These are phyloP conservation scores for Niebla homalea DNA, from an alignment of 495 filamentous ascomycete genomes.

Conservation along the genomic window DNA sequence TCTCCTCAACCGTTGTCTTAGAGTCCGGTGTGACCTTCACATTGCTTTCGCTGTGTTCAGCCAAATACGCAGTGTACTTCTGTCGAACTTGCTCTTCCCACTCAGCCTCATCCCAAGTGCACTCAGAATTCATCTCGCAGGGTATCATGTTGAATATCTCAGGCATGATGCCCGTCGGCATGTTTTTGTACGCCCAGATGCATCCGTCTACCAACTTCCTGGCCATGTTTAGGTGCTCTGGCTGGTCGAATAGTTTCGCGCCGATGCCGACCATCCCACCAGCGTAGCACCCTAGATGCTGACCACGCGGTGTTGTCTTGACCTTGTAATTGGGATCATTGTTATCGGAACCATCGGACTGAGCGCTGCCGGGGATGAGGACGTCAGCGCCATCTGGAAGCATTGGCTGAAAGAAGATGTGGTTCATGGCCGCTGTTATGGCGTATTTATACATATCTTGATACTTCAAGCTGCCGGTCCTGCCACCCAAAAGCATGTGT, in stretches of 20 bases:
- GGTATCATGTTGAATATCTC: conserved; percentile 41
- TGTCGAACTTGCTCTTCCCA: conserved; percentile 26
- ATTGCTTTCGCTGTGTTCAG: not conserved
- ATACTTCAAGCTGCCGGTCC: conserved; percentile 52
- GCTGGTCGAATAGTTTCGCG: conserved; percentile 43
- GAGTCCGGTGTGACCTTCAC: not conserved
- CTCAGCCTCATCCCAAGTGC: conserved; percentile 40
- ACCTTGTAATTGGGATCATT: conserved; percentile 1
- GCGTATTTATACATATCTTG: conserved; percentile 62
- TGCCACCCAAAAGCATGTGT: conserved; percentile 62
- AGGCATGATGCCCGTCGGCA: conserved; percentile 49
- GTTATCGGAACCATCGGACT: conserved; percentile 15
- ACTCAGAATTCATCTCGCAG: conserved; percentile 33
- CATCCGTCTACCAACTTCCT: conserved; percentile 44
- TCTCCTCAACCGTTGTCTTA: conserved; percentile 23
- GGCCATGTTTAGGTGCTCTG: conserved; percentile 41
- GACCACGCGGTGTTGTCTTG: conserved; percentile 26
- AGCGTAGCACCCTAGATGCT: conserved; percentile 50
- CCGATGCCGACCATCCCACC: conserved; percentile 50
- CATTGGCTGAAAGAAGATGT: conserved; percentile 74
- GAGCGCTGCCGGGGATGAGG: conserved; percentile 53
- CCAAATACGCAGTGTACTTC: not conserved
- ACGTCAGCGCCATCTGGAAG: conserved; percentile 60
- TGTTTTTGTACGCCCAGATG: conserved; percentile 44
- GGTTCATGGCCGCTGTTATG: conserved; percentile 54